phyloP scores from a whole-genome alignment of 1,139 yeast species.

The Pichia sp. region DNA sequence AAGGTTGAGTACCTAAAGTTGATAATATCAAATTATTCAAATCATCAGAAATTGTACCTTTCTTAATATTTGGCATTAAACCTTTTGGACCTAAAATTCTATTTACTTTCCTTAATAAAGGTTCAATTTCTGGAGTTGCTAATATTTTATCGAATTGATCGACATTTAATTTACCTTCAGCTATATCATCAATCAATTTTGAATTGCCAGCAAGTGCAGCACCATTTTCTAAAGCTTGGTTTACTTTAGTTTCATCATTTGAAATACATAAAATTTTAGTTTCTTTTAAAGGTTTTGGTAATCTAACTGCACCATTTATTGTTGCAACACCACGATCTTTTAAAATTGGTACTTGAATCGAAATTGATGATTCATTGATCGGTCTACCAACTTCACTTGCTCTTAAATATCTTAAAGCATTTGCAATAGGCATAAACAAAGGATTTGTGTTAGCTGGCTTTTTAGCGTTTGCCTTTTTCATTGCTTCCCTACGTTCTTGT shows the following conservation, averaged over 20 bases:
- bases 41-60: slow-evolving; percentile 79
- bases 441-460: slow-evolving; percentile 48
- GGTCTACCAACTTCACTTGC: slow-evolving; percentile 90
- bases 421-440: slow-evolving; percentile 61
- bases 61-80: slow-evolving; percentile 79
- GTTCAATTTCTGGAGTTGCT: slow-evolving; percentile 76
- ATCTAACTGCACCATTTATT: slow-evolving; percentile 60
- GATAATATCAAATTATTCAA: slow-evolving; percentile 44
- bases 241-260: slow-evolving; percentile 43
- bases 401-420: slow-evolving; percentile 70
- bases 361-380: slow-evolving; percentile 56
- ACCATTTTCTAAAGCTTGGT: slow-evolving; percentile 49
- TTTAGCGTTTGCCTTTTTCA: slow-evolving; percentile 35
- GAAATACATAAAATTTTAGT: slow-evolving; percentile 67
- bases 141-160: slow-evolving; percentile 64
- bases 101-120: slow-evolving; percentile 56
- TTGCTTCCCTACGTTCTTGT: slow-evolving; percentile 22
- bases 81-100: slow-evolving; percentile 83
- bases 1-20: slow-evolving; percentile 60
- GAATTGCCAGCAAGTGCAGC: slow-evolving; percentile 63
- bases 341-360: slow-evolving; percentile 59
- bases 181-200: slow-evolving; percentile 59
- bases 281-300: slow-evolving; percentile 69
- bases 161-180: slow-evolving; percentile 41
- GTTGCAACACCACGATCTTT: slow-evolving; percentile 78